A percentile compares a stretch with the other conserved stretches of the same genome.
Conservation (phyloP, 1,284 basidiomycete genomes). For the Xerocomus minutiporus region DNA sequence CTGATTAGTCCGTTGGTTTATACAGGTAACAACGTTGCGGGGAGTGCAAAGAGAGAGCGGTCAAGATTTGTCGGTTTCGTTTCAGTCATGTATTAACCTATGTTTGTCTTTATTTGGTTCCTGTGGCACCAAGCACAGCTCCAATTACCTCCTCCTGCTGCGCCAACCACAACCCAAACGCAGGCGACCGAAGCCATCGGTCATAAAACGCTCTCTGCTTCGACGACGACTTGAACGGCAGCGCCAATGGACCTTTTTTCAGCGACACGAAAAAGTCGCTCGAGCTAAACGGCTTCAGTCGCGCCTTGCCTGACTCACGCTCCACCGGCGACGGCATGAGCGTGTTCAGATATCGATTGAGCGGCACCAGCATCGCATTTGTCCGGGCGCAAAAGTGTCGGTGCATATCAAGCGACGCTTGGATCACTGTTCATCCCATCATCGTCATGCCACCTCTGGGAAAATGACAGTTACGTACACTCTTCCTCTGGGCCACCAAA, state of each 20-base stretch:
- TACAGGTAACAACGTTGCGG: constrained; percentile 12
- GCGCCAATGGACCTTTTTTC: constrained; percentile 70
- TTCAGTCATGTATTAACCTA: constrained; percentile 16
- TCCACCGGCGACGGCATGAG: constrained; percentile 72
- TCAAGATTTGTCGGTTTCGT: constrained; percentile 6
- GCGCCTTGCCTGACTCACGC: constrained; percentile 26
- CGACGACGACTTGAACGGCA: constrained; percentile 68
- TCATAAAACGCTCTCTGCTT: constrained; percentile 71
- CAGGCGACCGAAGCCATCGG: constrained; percentile 64
- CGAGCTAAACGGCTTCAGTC: constrained; percentile 77
- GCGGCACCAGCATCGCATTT: constrained; percentile 83
- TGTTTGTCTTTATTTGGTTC: constrained; percentile 24
- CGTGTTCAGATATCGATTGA: constrained; percentile 90
- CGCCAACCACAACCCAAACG: constrained; percentile 74
- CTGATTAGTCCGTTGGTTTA: constrained; percentile 20
- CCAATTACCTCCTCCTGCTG: constrained; percentile 68
- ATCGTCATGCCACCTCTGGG: neutral
- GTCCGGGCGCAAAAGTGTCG: constrained; percentile 87
- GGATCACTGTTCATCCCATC: constrained; percentile 42
- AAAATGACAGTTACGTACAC: constrained; percentile 41
- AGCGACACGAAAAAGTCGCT: constrained; percentile 79
- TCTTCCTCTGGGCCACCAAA: constrained; percentile 45
- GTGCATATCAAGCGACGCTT: constrained; percentile 67
- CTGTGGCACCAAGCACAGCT: constrained; percentile 41
- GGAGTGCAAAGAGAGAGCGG: constrained; percentile 12